Evolutionary conservation across 139 green algal species (phyloP).

Genomic region (Edaphochlamys debaryana): DNA sequence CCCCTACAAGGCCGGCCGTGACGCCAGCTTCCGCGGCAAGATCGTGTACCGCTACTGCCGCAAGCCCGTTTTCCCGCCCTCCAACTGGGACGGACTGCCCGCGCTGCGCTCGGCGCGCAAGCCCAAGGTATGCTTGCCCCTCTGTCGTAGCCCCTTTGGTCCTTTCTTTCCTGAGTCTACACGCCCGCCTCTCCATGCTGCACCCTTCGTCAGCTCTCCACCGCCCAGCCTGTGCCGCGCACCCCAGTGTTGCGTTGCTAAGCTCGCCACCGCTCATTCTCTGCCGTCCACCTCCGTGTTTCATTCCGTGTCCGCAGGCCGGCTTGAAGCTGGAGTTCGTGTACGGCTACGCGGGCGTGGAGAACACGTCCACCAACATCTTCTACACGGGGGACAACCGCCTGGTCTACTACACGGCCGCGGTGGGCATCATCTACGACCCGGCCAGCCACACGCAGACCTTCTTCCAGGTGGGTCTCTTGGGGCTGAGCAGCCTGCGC

Average conservation of each 20-base stretch:
- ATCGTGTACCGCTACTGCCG: constrained; percentile 78
- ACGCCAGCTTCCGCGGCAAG: constrained; percentile 70
- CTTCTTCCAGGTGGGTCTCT: constrained; percentile 72
- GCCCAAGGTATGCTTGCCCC: constrained; percentile 69
- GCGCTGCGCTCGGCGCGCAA: constrained; percentile 69
- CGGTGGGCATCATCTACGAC: constrained; percentile 76
- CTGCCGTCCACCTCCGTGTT: no score
- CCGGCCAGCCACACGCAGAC: constrained; percentile 63
- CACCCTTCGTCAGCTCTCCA: no score
- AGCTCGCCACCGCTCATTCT: no score
- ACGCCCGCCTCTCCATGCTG: no score
- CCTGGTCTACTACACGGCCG: constrained; percentile 77
- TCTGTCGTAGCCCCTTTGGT: neutral
- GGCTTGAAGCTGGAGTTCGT: constrained; percentile 76
- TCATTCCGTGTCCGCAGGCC: no score
- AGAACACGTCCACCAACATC: constrained; percentile 65
- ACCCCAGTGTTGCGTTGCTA: no score
- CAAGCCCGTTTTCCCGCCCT: constrained; percentile 76
- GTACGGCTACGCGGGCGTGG: constrained; percentile 70
- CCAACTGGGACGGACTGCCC: constrained; percentile 69
- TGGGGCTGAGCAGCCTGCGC: no score
- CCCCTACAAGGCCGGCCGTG: constrained; percentile 46
- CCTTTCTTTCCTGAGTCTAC: no score
- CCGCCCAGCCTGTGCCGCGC: no score
- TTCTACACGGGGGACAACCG: constrained; percentile 61